Percentiles rank a stretch among this genome's conserved stretches.
These are phyloP conservation scores for Prunus mume DNA, from an alignment of 306 rosid genomes.

Conservation along the genomic window DNA sequence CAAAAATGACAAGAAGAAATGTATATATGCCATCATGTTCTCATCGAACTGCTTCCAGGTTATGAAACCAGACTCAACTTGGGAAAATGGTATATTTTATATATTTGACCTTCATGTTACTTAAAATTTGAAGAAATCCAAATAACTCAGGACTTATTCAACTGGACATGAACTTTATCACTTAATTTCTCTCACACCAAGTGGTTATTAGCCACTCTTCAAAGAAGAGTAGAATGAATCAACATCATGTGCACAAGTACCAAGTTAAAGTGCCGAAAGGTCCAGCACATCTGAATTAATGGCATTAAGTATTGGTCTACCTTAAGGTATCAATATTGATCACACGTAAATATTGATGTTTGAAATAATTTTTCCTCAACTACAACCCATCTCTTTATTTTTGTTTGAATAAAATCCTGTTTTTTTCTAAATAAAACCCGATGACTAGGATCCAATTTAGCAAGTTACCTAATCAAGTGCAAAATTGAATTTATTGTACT, in stretches of 20 bases:
- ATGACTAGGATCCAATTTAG: no score
- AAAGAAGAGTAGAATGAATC: not conserved
- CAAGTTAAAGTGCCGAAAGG: not conserved
- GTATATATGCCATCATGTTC: not conserved
- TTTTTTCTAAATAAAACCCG: no score
- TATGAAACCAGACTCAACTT: not conserved
- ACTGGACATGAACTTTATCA: not conserved
- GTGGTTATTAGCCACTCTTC: not conserved
- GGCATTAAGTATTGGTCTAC: not conserved
- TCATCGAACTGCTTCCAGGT: not conserved
- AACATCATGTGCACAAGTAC: not conserved
- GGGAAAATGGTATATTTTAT: not conserved
- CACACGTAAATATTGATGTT: not conserved
- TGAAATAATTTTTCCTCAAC: not conserved
- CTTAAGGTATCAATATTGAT: not conserved
- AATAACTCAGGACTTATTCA: not conserved
- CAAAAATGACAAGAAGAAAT: not conserved
- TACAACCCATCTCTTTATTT: no score
- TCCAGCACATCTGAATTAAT: not conserved
- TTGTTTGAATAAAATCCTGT: no score
- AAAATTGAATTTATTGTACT: no score
- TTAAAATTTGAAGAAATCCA: not conserved
- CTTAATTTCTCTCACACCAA: not conserved
- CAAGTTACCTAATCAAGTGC: no score
- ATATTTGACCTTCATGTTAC: not conserved